phyloP scores from a whole-genome alignment of 1,284 basidiomycete species.

The Sporisorium sorghi region DNA sequence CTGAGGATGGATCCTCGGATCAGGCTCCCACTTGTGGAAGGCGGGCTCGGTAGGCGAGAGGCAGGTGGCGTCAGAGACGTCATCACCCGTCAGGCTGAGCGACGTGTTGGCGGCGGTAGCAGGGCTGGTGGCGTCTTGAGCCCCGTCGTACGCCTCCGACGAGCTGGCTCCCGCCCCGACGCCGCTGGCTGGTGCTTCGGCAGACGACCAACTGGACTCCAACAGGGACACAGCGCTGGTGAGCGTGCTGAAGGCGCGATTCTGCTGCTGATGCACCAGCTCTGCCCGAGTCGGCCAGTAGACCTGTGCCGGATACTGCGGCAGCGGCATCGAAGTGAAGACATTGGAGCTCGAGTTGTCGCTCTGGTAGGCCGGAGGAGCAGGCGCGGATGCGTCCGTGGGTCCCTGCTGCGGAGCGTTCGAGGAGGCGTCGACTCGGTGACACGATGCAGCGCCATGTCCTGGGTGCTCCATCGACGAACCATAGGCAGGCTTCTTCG shows the following conservation, averaged over 20 bases:
- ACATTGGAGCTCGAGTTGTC: conserved; percentile 12
- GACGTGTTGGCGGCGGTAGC: conserved; percentile 15
- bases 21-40: conserved; percentile 11
- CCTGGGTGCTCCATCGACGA: not conserved
- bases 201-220: conserved; percentile 19
- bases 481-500: not conserved
- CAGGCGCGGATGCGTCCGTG: not conserved
- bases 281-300: conserved; percentile 26
- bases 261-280: conserved; percentile 20
- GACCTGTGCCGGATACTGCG: conserved; percentile 34
- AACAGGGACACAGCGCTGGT: conserved; percentile 25
- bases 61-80: conserved; percentile 4
- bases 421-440: not conserved
- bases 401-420: not conserved
- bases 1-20: conserved; percentile 18
- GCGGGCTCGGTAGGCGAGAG: conserved; percentile 17
- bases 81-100: conserved; percentile 16
- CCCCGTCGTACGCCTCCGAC: conserved; percentile 11
- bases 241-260: conserved; percentile 20
- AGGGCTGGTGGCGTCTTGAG: conserved; percentile 19
- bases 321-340: conserved; percentile 25
- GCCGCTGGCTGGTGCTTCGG: conserved; percentile 5
- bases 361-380: not conserved
- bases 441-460: not conserved
- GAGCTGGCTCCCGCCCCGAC: conserved; percentile 1